phyloP scores from a whole-genome alignment of 495 filamentous ascomycete genomes.

The Pseudevernia furfuracea region DNA sequence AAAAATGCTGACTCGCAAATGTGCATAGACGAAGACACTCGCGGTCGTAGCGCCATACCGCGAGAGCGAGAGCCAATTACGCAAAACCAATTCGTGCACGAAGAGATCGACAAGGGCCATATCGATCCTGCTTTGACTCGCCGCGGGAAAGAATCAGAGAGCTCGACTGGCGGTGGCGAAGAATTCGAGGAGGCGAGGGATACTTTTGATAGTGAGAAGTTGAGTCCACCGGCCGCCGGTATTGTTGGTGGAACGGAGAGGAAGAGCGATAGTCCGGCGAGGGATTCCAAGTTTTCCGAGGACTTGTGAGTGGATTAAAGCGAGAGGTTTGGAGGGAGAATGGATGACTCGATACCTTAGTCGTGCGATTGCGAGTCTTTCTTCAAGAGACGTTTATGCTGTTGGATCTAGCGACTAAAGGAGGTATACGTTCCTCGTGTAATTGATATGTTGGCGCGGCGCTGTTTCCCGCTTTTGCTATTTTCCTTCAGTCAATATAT shows the following conservation, averaged over 20 bases:
- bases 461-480: neutral
- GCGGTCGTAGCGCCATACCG: constrained; percentile 18
- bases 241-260: constrained; percentile 26
- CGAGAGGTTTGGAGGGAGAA: neutral
- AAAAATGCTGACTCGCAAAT: too few relatives aligned
- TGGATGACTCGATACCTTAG: constrained; percentile 1
- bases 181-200: constrained; percentile 39
- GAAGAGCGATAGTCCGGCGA: constrained; percentile 33
- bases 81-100: constrained; percentile 16
- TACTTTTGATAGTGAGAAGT: constrained; percentile 42
- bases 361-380: neutral
- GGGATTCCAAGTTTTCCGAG: constrained; percentile 46
- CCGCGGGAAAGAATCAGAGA: constrained; percentile 8
- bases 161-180: constrained; percentile 15
- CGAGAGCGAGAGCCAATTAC: constrained; percentile 16
- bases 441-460: neutral
- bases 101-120: constrained; percentile 12
- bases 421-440: neutral
- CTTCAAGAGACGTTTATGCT: neutral
- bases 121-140: constrained; percentile 13
- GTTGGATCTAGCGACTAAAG: neutral
- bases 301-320: constrained; percentile 29
- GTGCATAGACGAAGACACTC: constrained; percentile 26
- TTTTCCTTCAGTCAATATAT: neutral
- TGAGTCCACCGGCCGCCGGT: constrained; percentile 34